Evolutionary conservation across 805 yeast species (phyloP).

Genomic region (Kazachstania viticola): DNA sequence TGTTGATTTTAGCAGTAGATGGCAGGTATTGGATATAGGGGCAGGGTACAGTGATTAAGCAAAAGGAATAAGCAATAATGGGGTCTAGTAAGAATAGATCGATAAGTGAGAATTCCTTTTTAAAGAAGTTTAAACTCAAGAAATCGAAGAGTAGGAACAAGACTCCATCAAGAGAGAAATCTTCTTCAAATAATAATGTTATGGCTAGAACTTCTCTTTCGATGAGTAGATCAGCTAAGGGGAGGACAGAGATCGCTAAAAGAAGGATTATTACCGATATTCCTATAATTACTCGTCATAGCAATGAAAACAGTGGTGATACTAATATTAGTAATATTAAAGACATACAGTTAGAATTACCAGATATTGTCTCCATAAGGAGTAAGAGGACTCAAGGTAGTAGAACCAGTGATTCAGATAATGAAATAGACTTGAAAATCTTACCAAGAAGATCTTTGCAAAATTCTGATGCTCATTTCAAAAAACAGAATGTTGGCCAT

Average conservation of each 20-base stretch:
- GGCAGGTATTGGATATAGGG: too few relatives aligned
- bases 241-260: slow-evolving; percentile 13
- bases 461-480: slow-evolving; percentile 12
- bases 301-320: background rate
- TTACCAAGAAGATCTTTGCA: slow-evolving; percentile 15
- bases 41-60: too few relatives aligned
- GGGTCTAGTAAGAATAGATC: background rate
- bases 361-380: slow-evolving; percentile 18
- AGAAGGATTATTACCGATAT: slow-evolving; percentile 8
- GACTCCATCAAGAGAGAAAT: background rate
- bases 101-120: background rate
- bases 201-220: slow-evolving; percentile 6
- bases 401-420: slow-evolving; percentile 1
- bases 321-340: background rate
- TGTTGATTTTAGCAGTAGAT: too few relatives aligned
- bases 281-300: background rate
- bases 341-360: slow-evolving; percentile 10
- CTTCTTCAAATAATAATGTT: background rate
- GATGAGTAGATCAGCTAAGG: slow-evolving; percentile 7
- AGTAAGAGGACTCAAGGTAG: slow-evolving; percentile 8
- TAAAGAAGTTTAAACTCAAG: background rate
- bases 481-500: slow-evolving; percentile 5
- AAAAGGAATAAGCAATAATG: too few relatives aligned
- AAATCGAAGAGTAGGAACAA: background rate
- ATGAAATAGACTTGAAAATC: slow-evolving; percentile 4